These are phyloP conservation scores for Naganishia sp. DNA, from an alignment of 1,284 basidiomycete species.

Conservation along the genomic window DNA sequence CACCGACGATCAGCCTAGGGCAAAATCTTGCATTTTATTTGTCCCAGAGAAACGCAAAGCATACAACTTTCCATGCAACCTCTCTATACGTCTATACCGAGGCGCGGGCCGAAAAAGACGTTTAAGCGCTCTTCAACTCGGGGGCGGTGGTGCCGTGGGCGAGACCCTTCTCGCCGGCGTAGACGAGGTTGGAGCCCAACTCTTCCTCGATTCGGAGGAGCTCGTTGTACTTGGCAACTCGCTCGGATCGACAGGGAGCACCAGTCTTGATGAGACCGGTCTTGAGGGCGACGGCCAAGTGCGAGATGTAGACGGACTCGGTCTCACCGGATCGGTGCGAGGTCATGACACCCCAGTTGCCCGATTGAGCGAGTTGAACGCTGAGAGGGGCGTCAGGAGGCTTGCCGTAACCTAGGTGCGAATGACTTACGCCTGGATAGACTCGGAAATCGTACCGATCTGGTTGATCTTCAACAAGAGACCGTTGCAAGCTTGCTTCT, in stretches of 20 bases:
- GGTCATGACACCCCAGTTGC: slow-evolving; percentile 99
- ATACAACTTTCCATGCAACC: no score
- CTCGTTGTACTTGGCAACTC: slow-evolving; percentile 74
- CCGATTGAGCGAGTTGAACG: slow-evolving; percentile 93
- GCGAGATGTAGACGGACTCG: slow-evolving; percentile 94
- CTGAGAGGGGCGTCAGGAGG: slow-evolving; percentile 54
- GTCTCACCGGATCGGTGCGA: slow-evolving; percentile 98
- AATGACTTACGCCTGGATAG: slow-evolving; percentile 60
- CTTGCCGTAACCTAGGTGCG: background rate
- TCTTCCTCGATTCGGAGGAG: slow-evolving; percentile 91
- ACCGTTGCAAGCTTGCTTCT: slow-evolving; percentile 99
- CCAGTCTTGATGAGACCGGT: slow-evolving; percentile 90
- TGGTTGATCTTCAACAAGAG: slow-evolving; percentile 98
- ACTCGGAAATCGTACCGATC: slow-evolving; percentile 99
- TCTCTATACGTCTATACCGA: no score
- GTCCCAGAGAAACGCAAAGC: no score
- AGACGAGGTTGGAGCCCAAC: slow-evolving; percentile 64
- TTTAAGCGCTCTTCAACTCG: slow-evolving; percentile 57
- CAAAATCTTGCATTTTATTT: no score
- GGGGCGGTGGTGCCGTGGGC: slow-evolving; percentile 73
- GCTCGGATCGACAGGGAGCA: slow-evolving; percentile 89
- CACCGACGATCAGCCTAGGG: no score
- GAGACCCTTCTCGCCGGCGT: slow-evolving; percentile 76
- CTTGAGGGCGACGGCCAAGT: slow-evolving; percentile 91
- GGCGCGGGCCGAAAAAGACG: background rate